Evolutionary conservation across 2,329 filamentous ascomycete species (phyloP).

Genomic region (Hypoxylon sp.): DNA sequence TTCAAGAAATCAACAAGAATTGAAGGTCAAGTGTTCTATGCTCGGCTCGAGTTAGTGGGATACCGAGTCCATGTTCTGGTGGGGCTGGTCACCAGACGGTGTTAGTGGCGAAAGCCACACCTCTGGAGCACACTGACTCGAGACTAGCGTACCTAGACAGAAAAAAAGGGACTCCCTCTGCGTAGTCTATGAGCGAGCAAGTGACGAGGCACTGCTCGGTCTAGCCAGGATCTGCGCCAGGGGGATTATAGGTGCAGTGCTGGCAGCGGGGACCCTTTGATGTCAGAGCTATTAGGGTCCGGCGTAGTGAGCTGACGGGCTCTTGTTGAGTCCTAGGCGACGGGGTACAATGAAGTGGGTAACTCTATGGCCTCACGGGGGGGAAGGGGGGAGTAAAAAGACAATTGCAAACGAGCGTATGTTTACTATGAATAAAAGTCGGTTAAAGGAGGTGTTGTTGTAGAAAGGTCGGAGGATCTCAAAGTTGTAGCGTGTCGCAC

Average conservation of each 20-base stretch:
- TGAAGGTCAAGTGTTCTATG: slow-evolving; percentile 47
- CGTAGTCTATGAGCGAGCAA: slow-evolving; percentile 28
- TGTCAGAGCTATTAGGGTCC: slow-evolving; percentile 37
- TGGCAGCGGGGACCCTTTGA: slow-evolving; percentile 42
- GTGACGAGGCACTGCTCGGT: slow-evolving; percentile 40
- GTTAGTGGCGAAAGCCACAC: slow-evolving; percentile 54
- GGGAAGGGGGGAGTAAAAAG: slow-evolving; percentile 22
- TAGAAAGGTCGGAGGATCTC: slow-evolving; percentile 40
- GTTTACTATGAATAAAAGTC: slow-evolving; percentile 27
- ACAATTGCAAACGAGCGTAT: slow-evolving; percentile 42
- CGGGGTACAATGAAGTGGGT: slow-evolving; percentile 39
- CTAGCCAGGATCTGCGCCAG: slow-evolving; percentile 47
- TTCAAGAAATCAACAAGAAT: slow-evolving; percentile 41
- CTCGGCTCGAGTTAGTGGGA: slow-evolving; percentile 50
- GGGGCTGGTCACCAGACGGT: slow-evolving; percentile 53
- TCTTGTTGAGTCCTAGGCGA: slow-evolving; percentile 13
- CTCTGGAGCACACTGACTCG: slow-evolving; percentile 50
- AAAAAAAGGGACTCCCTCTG: slow-evolving; percentile 26
- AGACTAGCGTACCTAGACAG: slow-evolving; percentile 47
- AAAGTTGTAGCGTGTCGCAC: slow-evolving; percentile 37
- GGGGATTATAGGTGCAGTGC: slow-evolving; percentile 37
- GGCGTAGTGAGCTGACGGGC: slow-evolving; percentile 11
- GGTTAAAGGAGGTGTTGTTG: slow-evolving; percentile 38
- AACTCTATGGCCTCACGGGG: slow-evolving; percentile 31
- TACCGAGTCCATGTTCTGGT: slow-evolving; percentile 50